These are phyloP conservation scores for Hyphodiscus sp. DNA, from an alignment of 2,329 filamentous ascomycete genomes.

Conservation along the genomic window DNA sequence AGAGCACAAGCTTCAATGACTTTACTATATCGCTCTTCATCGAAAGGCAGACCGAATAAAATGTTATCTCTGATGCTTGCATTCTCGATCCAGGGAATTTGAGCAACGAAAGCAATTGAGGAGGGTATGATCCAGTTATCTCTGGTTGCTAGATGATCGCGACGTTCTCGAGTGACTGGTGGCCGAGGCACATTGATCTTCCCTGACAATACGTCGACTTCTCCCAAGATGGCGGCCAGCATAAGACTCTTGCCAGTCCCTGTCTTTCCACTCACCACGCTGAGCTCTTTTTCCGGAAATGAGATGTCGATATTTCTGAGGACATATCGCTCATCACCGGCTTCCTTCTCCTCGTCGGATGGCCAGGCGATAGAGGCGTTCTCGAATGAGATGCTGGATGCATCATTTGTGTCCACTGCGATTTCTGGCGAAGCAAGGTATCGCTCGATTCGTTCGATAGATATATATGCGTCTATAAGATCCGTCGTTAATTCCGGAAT, in stretches of 20 bases:
- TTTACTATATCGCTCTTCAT: constrained; percentile 62
- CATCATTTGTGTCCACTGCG: constrained; percentile 43
- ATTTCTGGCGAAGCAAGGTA: constrained; percentile 65
- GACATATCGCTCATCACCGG: constrained; percentile 55
- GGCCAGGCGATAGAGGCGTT: constrained; percentile 70
- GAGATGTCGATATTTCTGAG: constrained; percentile 57
- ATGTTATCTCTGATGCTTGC: constrained; percentile 74
- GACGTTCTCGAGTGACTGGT: constrained; percentile 45
- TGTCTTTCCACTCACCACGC: constrained; percentile 69
- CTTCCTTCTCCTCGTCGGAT: constrained; percentile 53
- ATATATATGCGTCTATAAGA: constrained; percentile 66
- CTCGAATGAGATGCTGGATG: constrained; percentile 57
- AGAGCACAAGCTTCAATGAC: constrained; percentile 69
- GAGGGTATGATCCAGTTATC: constrained; percentile 63
- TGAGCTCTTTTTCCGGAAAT: constrained; percentile 64
- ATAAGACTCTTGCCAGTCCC: constrained; percentile 73
- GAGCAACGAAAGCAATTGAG: constrained; percentile 65
- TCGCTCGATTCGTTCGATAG: constrained; percentile 62
- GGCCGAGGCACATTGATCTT: constrained; percentile 49
- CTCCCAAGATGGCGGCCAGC: constrained; percentile 67
- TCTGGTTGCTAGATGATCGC: constrained; percentile 53
- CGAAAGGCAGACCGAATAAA: constrained; percentile 65
- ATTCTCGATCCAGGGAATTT: constrained; percentile 83
- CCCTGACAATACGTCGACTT: constrained; percentile 63
- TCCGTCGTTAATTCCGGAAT: constrained; percentile 69